Base-by-base conservation (phyloP, 176 grass and related monocot species). In the Cymbopogon citratus region DNA sequence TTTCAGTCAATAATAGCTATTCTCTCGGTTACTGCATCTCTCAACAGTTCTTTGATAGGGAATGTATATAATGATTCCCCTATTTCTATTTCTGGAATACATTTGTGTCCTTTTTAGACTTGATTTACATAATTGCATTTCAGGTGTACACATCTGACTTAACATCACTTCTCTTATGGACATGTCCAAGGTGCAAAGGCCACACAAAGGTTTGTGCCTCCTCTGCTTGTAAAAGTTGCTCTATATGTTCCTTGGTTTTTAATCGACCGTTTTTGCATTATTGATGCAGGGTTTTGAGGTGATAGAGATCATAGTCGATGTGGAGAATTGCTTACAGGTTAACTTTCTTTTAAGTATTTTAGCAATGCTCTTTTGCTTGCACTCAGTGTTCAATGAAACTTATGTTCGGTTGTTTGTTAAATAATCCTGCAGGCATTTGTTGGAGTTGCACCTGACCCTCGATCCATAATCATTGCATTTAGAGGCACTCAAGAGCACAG, bases 311-410 rank as follows among this genome's bases (percentile, higher is more conserved):
- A 91, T 98, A 80, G 95, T 94, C 15, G 95, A 98, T 80, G 85
- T 98, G 26, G 77, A 91, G 68, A 92, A 91, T 75, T 98, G 95
- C 81, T 89, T 98, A 74, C 95, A 94, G 95, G 95, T 98, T 43
- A 38, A 13, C 57, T 57, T 27, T 51, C 26, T 65, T 65, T 85
- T 27, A 18, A 11, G 25, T 64, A 4, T 63, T 77, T 39, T 18
- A 8, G 4, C 41, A 62, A 44, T 18, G 15, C 26, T 71, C 33
- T 77, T 74, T 61, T 79, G 9, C 29, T 78, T 66, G 9, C 28
- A 80, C 28, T 73, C 43, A 59, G 7, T 87, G 75, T 48, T 63
- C 26, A 80, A 23, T 80, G n/a, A 36, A 26, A 70, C 41, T 82
- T 35, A 65, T 24, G 19, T 64, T 83, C 31, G 19, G 9, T 57